phyloP scores from a whole-genome alignment of 2,329 filamentous ascomycete genomes.

The Geosmithia flava region DNA sequence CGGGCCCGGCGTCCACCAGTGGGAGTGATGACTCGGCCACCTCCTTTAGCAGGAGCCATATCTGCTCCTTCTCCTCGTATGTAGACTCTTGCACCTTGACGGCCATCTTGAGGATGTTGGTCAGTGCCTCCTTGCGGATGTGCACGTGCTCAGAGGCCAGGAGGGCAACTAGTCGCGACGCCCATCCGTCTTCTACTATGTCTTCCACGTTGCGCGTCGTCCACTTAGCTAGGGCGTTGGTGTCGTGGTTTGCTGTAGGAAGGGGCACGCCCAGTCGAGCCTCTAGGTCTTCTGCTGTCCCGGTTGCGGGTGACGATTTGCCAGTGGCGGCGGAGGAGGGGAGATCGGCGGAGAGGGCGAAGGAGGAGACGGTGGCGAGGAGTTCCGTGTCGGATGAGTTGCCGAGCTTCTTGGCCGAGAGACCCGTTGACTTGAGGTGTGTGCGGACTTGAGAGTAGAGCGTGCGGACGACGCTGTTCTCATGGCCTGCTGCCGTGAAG shows the following conservation, averaged over 20 bases:
- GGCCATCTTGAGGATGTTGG: slow-evolving; percentile 54
- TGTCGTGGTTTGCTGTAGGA: slow-evolving; percentile 31
- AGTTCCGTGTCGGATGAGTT: slow-evolving; percentile 4
- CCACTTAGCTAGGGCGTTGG: slow-evolving; percentile 49
- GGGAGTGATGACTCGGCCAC: slow-evolving; percentile 59
- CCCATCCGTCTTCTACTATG: slow-evolving; percentile 65
- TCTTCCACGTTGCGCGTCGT: slow-evolving; percentile 65
- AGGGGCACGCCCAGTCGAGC: slow-evolving; percentile 38
- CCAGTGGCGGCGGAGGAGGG: background rate
- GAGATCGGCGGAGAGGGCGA: background rate
- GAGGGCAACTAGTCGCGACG: slow-evolving; percentile 58
- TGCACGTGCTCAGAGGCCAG: slow-evolving; percentile 63
- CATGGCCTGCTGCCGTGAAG: slow-evolving; percentile 41
- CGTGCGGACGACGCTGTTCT: slow-evolving; percentile 17
- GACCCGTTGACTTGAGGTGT: slow-evolving; percentile 12
- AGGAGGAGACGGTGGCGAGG: too few relatives aligned
- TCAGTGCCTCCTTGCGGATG: slow-evolving; percentile 67
- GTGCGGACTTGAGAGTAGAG: slow-evolving; percentile 18
- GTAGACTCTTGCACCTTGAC: slow-evolving; percentile 52
- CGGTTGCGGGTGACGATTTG: background rate
- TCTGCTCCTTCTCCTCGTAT: slow-evolving; percentile 63
- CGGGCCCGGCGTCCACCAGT: slow-evolving; percentile 38
- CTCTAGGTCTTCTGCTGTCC: slow-evolving; percentile 31
- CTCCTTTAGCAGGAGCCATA: slow-evolving; percentile 72
- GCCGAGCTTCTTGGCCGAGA: slow-evolving; percentile 10